Evolutionary conservation across 2,329 filamentous ascomycete genomes (phyloP).

Genomic region (Mycosphaerelloides madeirae): DNA sequence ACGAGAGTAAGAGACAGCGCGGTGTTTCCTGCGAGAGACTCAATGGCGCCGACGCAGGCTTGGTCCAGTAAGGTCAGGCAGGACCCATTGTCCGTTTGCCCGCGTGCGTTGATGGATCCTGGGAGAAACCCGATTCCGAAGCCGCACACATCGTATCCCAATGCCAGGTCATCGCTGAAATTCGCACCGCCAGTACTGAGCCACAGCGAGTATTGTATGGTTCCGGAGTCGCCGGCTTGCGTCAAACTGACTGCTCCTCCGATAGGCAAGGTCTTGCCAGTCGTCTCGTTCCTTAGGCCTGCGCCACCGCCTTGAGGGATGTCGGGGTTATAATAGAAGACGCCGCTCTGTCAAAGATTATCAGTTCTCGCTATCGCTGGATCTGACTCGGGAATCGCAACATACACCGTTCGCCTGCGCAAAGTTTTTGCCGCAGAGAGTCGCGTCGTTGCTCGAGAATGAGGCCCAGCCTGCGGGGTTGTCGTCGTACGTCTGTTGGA

Average conservation of each 20-base stretch:
- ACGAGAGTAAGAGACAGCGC: conserved; percentile 1
- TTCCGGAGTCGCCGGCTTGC: conserved; percentile 1
- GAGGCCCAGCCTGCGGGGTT: no score
- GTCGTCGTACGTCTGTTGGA: no score
- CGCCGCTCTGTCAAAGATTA: not conserved
- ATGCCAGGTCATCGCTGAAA: conserved; percentile 8
- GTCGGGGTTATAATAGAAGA: conserved; percentile 6
- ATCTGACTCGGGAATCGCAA: not conserved
- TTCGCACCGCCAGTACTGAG: conserved; percentile 7
- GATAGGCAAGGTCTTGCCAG: conserved; percentile 5
- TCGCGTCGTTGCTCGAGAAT: no score
- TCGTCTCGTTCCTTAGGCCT: conserved; percentile 5
- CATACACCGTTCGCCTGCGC: not conserved
- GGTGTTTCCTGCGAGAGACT: not conserved
- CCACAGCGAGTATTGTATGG: conserved; percentile 4
- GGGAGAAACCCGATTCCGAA: conserved; percentile 4
- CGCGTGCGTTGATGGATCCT: conserved; percentile 3
- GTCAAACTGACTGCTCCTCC: conserved; percentile 6
- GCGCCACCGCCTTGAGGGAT: conserved; percentile 8
- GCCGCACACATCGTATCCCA: conserved; percentile 12
- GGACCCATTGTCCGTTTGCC: conserved; percentile 10
- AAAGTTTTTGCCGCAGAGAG: not conserved
- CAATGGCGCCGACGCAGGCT: conserved; percentile 8
- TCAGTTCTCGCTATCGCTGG: not conserved
- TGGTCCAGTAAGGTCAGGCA: conserved; percentile 9